Evolutionary conservation across 1,284 basidiomycete genomes (phyloP), one percentile per base, ranked within the genome.

Genomic region (Sphaerobolus stellatus): DNA sequence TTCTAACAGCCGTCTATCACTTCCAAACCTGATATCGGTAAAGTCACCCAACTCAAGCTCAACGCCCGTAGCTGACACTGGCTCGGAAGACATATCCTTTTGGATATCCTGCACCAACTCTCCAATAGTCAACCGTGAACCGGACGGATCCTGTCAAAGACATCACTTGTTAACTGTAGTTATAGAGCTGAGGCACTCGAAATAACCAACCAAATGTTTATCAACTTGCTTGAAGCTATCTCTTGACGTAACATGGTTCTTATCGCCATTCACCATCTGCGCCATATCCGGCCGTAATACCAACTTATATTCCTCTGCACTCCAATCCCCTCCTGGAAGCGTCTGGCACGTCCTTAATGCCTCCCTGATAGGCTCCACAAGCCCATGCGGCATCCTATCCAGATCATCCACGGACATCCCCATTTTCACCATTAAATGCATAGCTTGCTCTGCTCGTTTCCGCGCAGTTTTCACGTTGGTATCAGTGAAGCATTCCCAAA

Each of bases 1-100:
- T 66, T 97, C 94, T 49, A 93, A 88, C 22, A 96, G 65, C 24
- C 94, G 79, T 33, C 88, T 80, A 71, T 97, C 94, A 60, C 91
- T 83, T 4, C 90, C 89, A 59, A 95, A 95, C 5, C 93, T 82
- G 51, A 94, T 88, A 54, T 85, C 83, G 0, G 88, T 84, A 66
- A 91, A 90, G 46, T 88, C 87, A 49, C 84, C 80, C 41, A 84
- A 67, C 50, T 82, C 82, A 5, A 90, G 71, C 57, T 91, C 89
- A 7, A 88, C 84, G 0, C 88, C 88, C 11, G 86, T 79, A 5
- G 81, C 75, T 5, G 73, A 70, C 54, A 81, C 77, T 1, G 81
- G 67, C 62, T 86, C 82, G 44, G 80, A 82, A 5, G 71, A 65
- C 30, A 78, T 79, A 9, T 78, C 74, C 40, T 68, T 69, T 56